Evolutionary conservation across 139 green algal genomes (phyloP).

Genomic region (Micractinium conductrix): DNA sequence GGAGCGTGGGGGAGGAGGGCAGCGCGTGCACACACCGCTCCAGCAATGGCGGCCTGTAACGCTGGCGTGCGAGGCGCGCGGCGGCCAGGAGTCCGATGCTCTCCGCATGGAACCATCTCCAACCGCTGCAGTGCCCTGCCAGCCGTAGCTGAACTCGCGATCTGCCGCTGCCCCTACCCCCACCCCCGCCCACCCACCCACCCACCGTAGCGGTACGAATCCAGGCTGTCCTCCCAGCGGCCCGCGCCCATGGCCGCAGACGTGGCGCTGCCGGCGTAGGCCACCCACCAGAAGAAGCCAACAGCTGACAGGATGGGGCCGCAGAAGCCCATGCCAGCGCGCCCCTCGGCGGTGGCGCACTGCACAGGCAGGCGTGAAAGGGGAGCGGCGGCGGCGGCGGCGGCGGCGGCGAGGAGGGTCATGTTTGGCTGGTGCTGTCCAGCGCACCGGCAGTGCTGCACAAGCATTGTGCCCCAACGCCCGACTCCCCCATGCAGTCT

Average conservation of each 20-base stretch:
- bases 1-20: too few species aligned
- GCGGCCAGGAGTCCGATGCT: background rate
- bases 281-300: slow-evolving; percentile 22
- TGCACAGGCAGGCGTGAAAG: background rate
- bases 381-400: too few species aligned
- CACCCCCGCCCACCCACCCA: background rate
- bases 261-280: background rate
- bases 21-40: too few species aligned
- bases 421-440: too few species aligned
- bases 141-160: background rate
- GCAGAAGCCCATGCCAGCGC: background rate
- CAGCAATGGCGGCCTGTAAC: too few species aligned
- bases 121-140: background rate
- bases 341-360: background rate
- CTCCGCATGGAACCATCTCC: background rate
- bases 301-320: slow-evolving; percentile 9
- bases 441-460: too few species aligned
- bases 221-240: background rate
- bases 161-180: background rate
- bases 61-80: too few species aligned
- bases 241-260: background rate
- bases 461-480: too few species aligned
- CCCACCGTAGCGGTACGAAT: slow-evolving; percentile 1
- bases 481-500: too few species aligned
- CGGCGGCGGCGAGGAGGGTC: too few species aligned